These are phyloP conservation scores for Lipomyces spencermartinsiae DNA, from an alignment of 805 yeast genomes.

Conservation along the genomic window DNA sequence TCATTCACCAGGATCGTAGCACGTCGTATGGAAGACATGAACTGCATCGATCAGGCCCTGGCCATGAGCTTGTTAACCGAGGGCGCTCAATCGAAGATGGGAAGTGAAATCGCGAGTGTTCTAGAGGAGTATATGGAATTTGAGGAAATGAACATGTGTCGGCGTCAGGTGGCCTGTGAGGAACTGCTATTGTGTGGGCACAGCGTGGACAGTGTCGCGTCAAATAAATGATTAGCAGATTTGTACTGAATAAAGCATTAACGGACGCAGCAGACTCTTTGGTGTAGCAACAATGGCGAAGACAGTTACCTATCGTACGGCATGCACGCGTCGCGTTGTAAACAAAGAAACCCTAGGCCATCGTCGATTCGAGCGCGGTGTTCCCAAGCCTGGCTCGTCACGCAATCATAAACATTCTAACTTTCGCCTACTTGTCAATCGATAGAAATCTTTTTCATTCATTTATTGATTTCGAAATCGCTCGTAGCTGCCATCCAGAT, in stretches of 20 bases:
- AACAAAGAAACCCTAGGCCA: conserved; percentile 1
- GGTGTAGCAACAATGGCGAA: not conserved
- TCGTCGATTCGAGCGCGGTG: not conserved
- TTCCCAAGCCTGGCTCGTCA: not conserved
- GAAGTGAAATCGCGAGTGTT: not conserved
- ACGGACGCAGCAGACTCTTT: not conserved
- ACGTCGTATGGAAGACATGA: not conserved
- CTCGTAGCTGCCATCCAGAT: not conserved
- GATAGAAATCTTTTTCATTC: not conserved
- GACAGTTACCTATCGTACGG: too few species aligned
- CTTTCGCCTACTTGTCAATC: not conserved
- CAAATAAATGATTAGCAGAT: not conserved
- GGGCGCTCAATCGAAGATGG: not conserved
- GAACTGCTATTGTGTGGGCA: not conserved
- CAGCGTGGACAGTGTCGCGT: not conserved
- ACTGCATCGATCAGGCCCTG: not conserved
- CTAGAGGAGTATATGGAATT: not conserved
- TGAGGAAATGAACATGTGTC: not conserved
- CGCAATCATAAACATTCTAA: not conserved
- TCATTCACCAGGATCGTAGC: not conserved
- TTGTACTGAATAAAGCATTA: too few species aligned
- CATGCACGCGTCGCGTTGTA: not conserved
- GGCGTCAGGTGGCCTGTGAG: not conserved
- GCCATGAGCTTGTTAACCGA: not conserved
- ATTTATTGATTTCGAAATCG: not conserved